phyloP scores from a whole-genome alignment of 2,329 filamentous ascomycete species.

The Paracoccidioides brasiliensis region DNA sequence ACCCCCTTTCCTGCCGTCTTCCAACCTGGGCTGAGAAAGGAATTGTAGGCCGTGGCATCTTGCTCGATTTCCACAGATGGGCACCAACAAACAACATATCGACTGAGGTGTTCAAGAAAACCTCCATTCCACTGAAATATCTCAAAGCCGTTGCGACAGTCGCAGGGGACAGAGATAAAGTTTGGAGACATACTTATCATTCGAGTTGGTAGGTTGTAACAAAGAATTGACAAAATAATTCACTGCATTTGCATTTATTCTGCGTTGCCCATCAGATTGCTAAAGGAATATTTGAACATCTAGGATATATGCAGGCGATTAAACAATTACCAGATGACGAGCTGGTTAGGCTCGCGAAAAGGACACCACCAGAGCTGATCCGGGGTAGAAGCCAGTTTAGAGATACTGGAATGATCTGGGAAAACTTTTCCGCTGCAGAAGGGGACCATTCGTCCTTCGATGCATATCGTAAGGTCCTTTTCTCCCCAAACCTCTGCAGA shows the following conservation, averaged over 20 bases:
- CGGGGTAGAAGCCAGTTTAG: slow-evolving; percentile 39
- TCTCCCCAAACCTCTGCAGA: slow-evolving; percentile 18
- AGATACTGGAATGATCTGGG: slow-evolving; percentile 45
- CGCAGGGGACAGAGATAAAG: slow-evolving; percentile 33
- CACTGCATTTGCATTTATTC: neutral
- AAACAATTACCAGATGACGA: slow-evolving; percentile 5
- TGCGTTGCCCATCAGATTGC: neutral
- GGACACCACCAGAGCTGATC: slow-evolving; percentile 25
- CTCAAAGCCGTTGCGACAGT: slow-evolving; percentile 28
- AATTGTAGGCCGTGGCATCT: slow-evolving; percentile 35
- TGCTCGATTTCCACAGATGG: slow-evolving; percentile 39
- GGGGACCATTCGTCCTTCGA: slow-evolving; percentile 46
- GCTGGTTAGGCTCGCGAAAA: slow-evolving; percentile 4
- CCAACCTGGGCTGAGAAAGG: slow-evolving; percentile 9
- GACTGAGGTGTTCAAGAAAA: slow-evolving; percentile 30
- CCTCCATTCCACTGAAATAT: slow-evolving; percentile 26
- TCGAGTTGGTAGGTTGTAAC: slow-evolving; percentile 27
- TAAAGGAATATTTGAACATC: neutral
- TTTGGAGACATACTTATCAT: slow-evolving; percentile 43
- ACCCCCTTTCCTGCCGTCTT: slow-evolving; percentile 14
- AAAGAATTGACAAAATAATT: slow-evolving; percentile 25
- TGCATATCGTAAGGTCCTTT: slow-evolving; percentile 19
- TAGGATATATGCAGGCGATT: slow-evolving; percentile 12
- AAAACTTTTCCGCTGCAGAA: slow-evolving; percentile 45
- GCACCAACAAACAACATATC: slow-evolving; percentile 28